Percentiles rank a stretch among this genome's conserved stretches.
These are phyloP conservation scores for Hansenula anomala DNA, from an alignment of 1,139 yeast genomes.

Conservation along the genomic window DNA sequence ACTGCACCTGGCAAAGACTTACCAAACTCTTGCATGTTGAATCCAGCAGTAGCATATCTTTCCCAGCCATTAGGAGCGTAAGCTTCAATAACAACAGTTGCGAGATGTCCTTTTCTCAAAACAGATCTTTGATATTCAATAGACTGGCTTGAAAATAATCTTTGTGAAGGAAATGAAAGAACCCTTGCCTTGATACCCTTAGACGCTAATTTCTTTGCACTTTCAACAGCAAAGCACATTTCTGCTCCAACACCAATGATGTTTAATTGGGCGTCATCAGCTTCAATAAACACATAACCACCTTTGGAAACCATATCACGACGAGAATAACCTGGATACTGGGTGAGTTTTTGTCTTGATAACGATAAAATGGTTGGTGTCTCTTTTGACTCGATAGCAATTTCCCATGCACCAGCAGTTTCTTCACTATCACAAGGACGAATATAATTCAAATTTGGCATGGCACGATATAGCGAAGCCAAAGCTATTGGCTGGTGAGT, in stretches of 20 bases:
- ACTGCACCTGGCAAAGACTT: slow-evolving; percentile 30
- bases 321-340: slow-evolving; percentile 22
- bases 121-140: slow-evolving; percentile 23
- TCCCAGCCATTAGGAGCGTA: slow-evolving; percentile 35
- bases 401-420: slow-evolving; percentile 28
- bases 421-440: slow-evolving; percentile 30
- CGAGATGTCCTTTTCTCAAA: slow-evolving; percentile 24
- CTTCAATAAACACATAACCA: slow-evolving; percentile 26
- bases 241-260: slow-evolving; percentile 31
- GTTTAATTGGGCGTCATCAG: slow-evolving; percentile 20
- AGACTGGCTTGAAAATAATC: slow-evolving; percentile 27
- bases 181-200: slow-evolving; percentile 25
- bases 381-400: slow-evolving; percentile 22
- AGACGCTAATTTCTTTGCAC: slow-evolving; percentile 25
- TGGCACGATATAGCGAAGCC: slow-evolving; percentile 29
- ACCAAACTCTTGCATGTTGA: slow-evolving; percentile 20
- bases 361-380: slow-evolving; percentile 24
- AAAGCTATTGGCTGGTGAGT: slow-evolving; percentile 32
- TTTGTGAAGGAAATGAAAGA: slow-evolving; percentile 29
- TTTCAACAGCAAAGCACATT: slow-evolving; percentile 25
- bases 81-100: slow-evolving; percentile 31
- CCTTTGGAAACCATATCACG: slow-evolving; percentile 25
- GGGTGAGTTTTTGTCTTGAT: slow-evolving; percentile 26
- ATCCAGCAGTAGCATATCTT: slow-evolving; percentile 32
- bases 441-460: slow-evolving; percentile 29